Evolutionary conservation across 2,329 filamentous ascomycete species (phyloP).

Genomic region (Albifimbria verrucaria): DNA sequence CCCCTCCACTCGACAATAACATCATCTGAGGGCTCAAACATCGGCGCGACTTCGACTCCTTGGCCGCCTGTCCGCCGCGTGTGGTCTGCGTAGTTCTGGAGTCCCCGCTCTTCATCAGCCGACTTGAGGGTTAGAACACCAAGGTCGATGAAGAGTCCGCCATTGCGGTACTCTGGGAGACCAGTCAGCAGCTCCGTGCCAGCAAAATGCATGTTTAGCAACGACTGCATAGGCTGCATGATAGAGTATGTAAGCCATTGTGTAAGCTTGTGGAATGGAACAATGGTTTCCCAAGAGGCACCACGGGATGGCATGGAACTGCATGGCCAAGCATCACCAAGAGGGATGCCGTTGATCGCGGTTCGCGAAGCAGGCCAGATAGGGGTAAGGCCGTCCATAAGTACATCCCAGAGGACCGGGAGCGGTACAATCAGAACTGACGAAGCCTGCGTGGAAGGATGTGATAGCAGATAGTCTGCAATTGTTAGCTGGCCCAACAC

Average conservation of each 20-base stretch:
- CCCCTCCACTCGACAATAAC: constrained; percentile 66
- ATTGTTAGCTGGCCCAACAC: constrained; percentile 12
- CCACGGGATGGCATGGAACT: constrained; percentile 68
- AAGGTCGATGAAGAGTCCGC: constrained; percentile 81
- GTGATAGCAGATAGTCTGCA: constrained; percentile 87
- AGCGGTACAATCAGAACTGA: constrained; percentile 84
- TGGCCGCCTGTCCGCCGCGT: constrained; percentile 68
- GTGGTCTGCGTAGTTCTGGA: constrained; percentile 62
- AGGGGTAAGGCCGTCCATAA: constrained; percentile 80
- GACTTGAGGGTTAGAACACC: constrained; percentile 75
- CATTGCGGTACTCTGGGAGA: constrained; percentile 88
- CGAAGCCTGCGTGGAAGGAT: constrained; percentile 83
- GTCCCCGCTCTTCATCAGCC: constrained; percentile 65
- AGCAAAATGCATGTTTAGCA: constrained; percentile 77
- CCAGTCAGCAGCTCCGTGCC: constrained; percentile 81
- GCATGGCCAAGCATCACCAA: constrained; percentile 95
- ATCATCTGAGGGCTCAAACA: constrained; percentile 58
- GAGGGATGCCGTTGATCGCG: constrained; percentile 77
- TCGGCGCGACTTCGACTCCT: constrained; percentile 50
- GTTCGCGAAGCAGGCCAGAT: constrained; percentile 91
- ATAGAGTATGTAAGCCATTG: constrained; percentile 95
- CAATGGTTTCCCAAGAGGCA: constrained; percentile 69
- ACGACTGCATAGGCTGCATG: constrained; percentile 83
- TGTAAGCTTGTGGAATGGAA: constrained; percentile 90
- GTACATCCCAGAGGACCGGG: constrained; percentile 83